Conservation (phyloP, 371 early-diverging fungal species). For the Lichtheimia ornata region DNA sequence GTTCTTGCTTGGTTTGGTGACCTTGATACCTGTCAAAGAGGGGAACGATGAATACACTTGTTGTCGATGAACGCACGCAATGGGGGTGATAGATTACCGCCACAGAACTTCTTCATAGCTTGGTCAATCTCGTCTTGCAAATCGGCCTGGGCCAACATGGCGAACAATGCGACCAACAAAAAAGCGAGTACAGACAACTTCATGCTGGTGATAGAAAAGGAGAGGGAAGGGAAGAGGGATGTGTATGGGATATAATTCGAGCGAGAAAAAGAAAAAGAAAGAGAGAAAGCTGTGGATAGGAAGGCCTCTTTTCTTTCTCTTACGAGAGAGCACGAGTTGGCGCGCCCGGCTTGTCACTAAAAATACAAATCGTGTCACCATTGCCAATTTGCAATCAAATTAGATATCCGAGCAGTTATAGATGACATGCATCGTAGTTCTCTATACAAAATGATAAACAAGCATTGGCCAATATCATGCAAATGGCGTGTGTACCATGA, state of each 20-base stretch:
- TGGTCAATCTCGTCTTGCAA: conserved; percentile 15
- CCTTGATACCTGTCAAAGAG: conserved; percentile 10
- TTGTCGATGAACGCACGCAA: not conserved
- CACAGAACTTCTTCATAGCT: conserved; percentile 25
- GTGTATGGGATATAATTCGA: conserved; percentile 5
- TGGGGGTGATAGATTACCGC: conserved; percentile 12
- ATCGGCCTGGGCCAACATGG: conserved; percentile 17
- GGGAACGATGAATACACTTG: not conserved
- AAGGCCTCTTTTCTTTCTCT: not conserved
- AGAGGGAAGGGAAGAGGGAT: not conserved
- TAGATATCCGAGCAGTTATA: no score
- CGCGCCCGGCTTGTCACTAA: no score
- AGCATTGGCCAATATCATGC: no score
- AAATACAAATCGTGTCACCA: no score
- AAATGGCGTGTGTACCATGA: no score
- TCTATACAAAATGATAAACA: no score
- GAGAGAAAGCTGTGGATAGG: not conserved
- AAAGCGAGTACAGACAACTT: conserved; percentile 15
- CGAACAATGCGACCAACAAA: conserved; percentile 6
- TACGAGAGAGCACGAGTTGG: no score
- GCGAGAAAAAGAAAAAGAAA: conserved; percentile 5
- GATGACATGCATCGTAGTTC: no score
- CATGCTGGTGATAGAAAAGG: conserved; percentile 12
- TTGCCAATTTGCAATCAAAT: no score
- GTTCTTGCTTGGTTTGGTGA: conserved; percentile 22